These are phyloP conservation scores for Thalassiosira mediterranea DNA, from an alignment of 352 stramenopile genomes.

Conservation along the genomic window DNA sequence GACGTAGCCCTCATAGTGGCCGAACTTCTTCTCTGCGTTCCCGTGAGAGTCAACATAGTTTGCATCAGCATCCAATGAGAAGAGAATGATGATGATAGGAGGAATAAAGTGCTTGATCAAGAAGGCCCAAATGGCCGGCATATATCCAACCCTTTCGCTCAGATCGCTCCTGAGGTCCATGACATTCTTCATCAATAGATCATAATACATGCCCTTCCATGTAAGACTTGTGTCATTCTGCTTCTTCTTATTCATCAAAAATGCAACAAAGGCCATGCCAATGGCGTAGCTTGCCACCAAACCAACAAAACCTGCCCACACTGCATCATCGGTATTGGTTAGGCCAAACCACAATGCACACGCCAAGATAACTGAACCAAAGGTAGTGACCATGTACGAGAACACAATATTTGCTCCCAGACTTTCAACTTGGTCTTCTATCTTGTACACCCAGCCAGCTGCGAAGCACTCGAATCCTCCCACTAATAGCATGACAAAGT, in stretches of 20 bases:
- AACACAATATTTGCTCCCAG: slow-evolving; percentile 54
- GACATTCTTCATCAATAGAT: slow-evolving; percentile 42
- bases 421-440: slow-evolving; percentile 10
- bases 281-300: slow-evolving; percentile 26
- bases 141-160: slow-evolving; percentile 42
- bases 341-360: slow-evolving; percentile 55
- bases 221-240: slow-evolving; percentile 17
- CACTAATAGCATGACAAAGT: slow-evolving; percentile 75
- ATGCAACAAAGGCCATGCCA: slow-evolving; percentile 29
- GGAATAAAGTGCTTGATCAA: slow-evolving; percentile 68
- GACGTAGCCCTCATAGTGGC: slow-evolving; percentile 60
- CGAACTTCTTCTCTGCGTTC: slow-evolving; percentile 48
- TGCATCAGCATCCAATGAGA: slow-evolving; percentile 41
- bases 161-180: slow-evolving; percentile 43
- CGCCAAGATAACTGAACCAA: slow-evolving; percentile 57
- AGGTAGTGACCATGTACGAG: slow-evolving; percentile 52
- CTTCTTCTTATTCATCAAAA: slow-evolving; percentile 47
- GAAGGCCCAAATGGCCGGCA: slow-evolving; percentile 41
- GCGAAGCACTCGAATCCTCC: slow-evolving; percentile 69
- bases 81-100: slow-evolving; percentile 66
- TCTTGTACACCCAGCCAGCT: slow-evolving; percentile 53
- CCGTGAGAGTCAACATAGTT: slow-evolving; percentile 14
- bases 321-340: too few relatives aligned
- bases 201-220: slow-evolving; percentile 44
- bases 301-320: slow-evolving; percentile 56